phyloP scores from a whole-genome alignment of 371 early-diverging fungal genomes.

The Circinella umbellata region DNA sequence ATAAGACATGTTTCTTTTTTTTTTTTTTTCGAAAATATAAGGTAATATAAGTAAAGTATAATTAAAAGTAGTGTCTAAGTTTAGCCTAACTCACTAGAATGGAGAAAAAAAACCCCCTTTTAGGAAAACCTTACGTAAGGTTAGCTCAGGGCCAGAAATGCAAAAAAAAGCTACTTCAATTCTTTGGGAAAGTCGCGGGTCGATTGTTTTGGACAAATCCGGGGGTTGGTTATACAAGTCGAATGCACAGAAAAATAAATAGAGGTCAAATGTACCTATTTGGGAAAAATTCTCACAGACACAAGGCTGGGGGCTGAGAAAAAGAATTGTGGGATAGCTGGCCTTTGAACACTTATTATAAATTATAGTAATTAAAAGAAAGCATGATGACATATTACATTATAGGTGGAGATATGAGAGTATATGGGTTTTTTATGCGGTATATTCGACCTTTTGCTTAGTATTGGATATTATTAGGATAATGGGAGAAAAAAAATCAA shows the following conservation, averaged over 20 bases:
- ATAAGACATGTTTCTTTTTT: no score
- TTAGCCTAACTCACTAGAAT: no score
- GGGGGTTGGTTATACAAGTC: conserved; percentile 5
- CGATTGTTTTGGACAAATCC: not conserved
- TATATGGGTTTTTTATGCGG: not conserved
- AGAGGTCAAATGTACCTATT: not conserved
- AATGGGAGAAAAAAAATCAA: not conserved
- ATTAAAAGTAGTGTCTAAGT: no score
- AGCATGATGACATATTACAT: no score
- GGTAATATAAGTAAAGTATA: no score
- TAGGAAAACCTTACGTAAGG: conserved; percentile 3
- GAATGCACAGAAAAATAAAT: not conserved
- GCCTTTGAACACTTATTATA: no score
- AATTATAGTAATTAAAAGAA: no score
- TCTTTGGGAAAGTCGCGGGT: conserved; percentile 1
- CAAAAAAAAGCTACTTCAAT: not conserved
- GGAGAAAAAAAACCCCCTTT: not conserved
- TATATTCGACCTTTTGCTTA: not conserved
- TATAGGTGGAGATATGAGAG: no score
- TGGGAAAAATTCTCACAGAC: not conserved
- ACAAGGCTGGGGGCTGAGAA: not conserved
- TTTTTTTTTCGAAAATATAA: no score
- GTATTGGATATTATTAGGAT: no score
- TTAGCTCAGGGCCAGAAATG: not conserved
- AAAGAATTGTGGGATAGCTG: not conserved